Base-by-base conservation (phyloP, 345 rosid species). In the Aurinia saxatilis region DNA sequence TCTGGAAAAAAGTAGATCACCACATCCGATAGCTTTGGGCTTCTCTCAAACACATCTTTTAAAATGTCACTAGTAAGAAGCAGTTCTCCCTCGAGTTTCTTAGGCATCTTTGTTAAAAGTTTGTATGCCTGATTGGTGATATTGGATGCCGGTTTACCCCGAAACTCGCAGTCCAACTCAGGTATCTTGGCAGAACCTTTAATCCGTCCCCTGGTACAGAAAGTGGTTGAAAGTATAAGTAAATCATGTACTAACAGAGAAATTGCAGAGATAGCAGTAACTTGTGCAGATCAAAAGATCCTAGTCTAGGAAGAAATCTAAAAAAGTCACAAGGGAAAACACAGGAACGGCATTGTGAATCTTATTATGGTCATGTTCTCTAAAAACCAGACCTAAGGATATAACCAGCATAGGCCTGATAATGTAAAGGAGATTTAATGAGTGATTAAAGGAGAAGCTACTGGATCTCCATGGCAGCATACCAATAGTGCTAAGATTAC, bases 1-100 rank as follows among this genome's bases (percentile, higher is more conserved):
- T 73, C 73, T 21, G 92, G 84, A 71, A 67, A 77, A 63, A 90
- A 67, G 65, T 75, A 87, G 8, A 90, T 33, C 15, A 77, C 83
- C 42, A 80, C 63, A 61, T 85, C 81, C 12, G 7, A 27, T 17
- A 82, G 71, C 31, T 77, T 71, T 49, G 85, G 82, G 63, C 39
- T 39, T 57, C 60, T 67, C 40, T 51, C 57, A 39, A 71, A 78
- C 38, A 78, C 17, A 47, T 73, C 73, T 0, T 34, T 39, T 69
- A 60, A 67, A 67, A 67, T 37, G 36, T 54, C 29, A 44, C 52
- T 10, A 21, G 50, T 41, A 41, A 78, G 85, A 73, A 83, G 79
- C 73, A 81, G 64, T 30, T 77, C 67, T 56, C 78, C 80, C 56
- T 59, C 52, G 73, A 87, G 81, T 63, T 74, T 38, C 2, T 1